Evolutionary conservation across 2,329 filamentous ascomycete species (phyloP).

Genomic region (Aspergillus luchuensis): DNA sequence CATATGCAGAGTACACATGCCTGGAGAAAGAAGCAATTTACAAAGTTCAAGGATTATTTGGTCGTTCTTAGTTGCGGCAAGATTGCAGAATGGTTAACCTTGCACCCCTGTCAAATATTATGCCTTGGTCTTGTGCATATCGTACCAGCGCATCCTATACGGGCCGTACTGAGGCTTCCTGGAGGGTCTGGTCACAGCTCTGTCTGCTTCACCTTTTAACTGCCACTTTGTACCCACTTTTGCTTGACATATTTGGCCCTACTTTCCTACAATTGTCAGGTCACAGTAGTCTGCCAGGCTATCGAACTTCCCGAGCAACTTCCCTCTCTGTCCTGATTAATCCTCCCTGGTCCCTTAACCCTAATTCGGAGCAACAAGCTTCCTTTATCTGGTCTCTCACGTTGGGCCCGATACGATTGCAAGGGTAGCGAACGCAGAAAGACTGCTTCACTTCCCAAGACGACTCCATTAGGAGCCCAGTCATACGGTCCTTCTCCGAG

Average conservation of each 20-base stretch:
- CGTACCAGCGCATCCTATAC: conserved; percentile 21
- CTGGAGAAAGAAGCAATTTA: conserved; percentile 7
- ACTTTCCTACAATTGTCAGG: neutral
- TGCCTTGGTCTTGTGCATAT: conserved; percentile 34
- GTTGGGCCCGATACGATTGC: neutral
- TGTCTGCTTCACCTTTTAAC: conserved; percentile 10
- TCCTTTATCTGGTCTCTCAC: neutral
- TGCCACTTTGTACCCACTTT: conserved; percentile 9
- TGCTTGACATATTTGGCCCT: neutral
- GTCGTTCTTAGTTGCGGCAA: conserved; percentile 16
- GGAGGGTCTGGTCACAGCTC: neutral
- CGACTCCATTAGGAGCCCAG: neutral
- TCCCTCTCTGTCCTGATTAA: neutral
- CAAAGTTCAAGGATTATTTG: conserved; percentile 28
- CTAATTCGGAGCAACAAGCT: neutral
- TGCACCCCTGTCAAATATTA: conserved; percentile 19
- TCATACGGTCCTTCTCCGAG: neutral
- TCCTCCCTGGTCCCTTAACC: neutral
- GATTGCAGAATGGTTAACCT: conserved; percentile 21
- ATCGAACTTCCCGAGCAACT: neutral
- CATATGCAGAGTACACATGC: neutral
- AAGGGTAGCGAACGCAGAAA: neutral
- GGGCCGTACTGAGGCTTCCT: conserved; percentile 12
- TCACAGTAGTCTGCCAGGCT: neutral
- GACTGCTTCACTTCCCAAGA: neutral